Evolutionary conservation across 805 yeast species (phyloP).

Genomic region (Metschnikowia kofuensis): DNA sequence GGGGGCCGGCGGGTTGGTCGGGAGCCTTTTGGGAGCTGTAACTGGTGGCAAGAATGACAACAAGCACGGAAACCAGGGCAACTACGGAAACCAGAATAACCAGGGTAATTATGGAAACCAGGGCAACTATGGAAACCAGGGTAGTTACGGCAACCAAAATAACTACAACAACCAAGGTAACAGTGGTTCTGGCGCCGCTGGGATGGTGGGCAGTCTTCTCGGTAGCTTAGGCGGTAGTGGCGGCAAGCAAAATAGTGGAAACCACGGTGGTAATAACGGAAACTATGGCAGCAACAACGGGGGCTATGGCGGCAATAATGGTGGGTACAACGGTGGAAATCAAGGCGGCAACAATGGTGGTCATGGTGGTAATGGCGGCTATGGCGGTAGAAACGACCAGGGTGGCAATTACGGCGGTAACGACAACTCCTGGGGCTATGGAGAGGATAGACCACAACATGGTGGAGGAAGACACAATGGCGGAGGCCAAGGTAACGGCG

Average conservation of each 20-base stretch:
- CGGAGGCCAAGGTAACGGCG: constrained; percentile 3
- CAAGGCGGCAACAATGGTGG: constrained; percentile 2
- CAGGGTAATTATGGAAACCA: constrained; percentile 32
- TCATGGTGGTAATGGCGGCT: constrained; percentile 1
- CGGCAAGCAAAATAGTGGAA: constrained; percentile 11
- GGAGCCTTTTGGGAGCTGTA: constrained; percentile 14
- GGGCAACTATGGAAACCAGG: constrained; percentile 22
- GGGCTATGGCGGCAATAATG: constrained; percentile 9
- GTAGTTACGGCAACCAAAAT: constrained; percentile 5
- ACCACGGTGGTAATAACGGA: constrained; percentile 4
- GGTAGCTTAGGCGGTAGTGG: constrained; percentile 16
- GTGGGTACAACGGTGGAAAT: constrained; percentile 6
- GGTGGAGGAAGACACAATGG: constrained; percentile 7
- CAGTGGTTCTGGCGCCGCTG: constrained; percentile 22
- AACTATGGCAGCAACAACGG: constrained; percentile 8
- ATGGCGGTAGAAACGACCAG: constrained; percentile 5
- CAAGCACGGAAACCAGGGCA: constrained; percentile 23
- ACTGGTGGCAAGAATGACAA: constrained; percentile 5
- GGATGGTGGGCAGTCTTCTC: neutral
- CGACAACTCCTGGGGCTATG: constrained; percentile 12
- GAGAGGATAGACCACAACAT: constrained; percentile 4
- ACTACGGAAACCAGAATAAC: constrained; percentile 2
- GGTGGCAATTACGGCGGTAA: constrained; percentile 2
- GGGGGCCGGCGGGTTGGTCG: constrained; percentile 8
- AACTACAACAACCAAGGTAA: constrained; percentile 24